Conservation (phyloP, 2,329 filamentous ascomycete genomes). For the Neospermospora avenae region DNA sequence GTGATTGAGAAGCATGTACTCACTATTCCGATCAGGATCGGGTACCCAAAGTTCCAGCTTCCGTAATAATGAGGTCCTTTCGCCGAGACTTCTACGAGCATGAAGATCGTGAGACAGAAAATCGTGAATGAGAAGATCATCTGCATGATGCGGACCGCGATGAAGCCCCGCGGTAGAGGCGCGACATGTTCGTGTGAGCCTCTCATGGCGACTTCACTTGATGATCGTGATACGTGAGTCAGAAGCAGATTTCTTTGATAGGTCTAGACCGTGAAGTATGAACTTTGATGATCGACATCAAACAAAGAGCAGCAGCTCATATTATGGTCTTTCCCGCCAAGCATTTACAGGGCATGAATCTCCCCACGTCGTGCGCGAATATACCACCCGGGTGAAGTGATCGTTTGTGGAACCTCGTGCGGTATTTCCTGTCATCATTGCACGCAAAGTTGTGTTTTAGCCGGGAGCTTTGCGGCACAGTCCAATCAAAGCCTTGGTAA, state of each 20-base stretch:
- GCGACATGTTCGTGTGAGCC: not conserved
- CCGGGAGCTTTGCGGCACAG: not conserved
- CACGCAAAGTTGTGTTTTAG: not conserved
- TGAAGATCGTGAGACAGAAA: not conserved
- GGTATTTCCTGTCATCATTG: no score
- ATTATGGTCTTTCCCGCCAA: not conserved
- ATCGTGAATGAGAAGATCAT: not conserved
- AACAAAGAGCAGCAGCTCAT: not conserved
- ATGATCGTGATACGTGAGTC: not conserved
- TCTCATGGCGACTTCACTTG: not conserved
- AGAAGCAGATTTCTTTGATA: not conserved
- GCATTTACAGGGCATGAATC: not conserved
- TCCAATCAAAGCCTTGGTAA: not conserved
- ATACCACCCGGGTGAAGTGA: not conserved
- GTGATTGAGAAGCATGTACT: not conserved
- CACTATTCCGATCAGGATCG: not conserved
- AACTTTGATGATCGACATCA: not conserved
- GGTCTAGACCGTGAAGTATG: not conserved
- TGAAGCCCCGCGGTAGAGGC: not conserved
- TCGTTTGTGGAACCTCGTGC: not conserved
- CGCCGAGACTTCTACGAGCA: not conserved
- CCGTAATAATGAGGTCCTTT: not conserved
- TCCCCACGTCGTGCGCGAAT: not conserved
- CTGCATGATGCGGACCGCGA: not conserved
- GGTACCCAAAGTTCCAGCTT: no score